Evolutionary conservation across 2,329 filamentous ascomycete genomes (phyloP), one percentile per base, ranked within the genome.

Genomic region (Verticillium albo-atrum): DNA sequence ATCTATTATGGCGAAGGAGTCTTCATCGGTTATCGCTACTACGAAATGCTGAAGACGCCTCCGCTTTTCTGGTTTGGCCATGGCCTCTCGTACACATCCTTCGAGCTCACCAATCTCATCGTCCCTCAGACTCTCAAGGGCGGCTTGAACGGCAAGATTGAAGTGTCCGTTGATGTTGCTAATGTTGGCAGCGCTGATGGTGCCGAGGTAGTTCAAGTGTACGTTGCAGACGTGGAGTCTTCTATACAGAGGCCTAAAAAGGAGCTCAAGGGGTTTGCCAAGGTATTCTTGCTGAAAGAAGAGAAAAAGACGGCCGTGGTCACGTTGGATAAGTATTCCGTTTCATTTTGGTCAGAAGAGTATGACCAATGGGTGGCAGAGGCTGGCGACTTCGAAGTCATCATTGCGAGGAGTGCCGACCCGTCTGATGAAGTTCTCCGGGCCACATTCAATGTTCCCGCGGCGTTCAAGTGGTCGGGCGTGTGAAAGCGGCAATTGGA

Each of bases 11-110:
- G 20, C 1, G 60, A 60, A 32, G 60, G 56, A 14, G 51, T 61
- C 4, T 58, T 55, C 23, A 58, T 61, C 1, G 60, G 60, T 4
- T 55, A 61, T 14, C 59, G 59, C n/a, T 54, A 37, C 6, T 61
- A 32, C 12, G 60, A 60, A 30, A 30, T 30, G 28, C 28, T 30
- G 5, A 30, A 30, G 4, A 9, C 9, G 4, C 28, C 28, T 87
- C 77, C 81, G 55, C 80, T 85, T 0, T 90, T 90, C 71, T 79
- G 84, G 37, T 91, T 91, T 67, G 88, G 88, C 3, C 83, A 88
- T 65, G 88, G 88, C 7, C 74, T 90, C 4, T 87, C 84, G 4
- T 90, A 90, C 68, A 89, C 88, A 0, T 82, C 75, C 0, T 90
- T 90, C 71, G 66, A 71, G 15, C 80, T 82, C 63, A 82, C 78